phyloP scores from a whole-genome alignment of 257 asterid species.

The Knoxia roxburghii region DNA sequence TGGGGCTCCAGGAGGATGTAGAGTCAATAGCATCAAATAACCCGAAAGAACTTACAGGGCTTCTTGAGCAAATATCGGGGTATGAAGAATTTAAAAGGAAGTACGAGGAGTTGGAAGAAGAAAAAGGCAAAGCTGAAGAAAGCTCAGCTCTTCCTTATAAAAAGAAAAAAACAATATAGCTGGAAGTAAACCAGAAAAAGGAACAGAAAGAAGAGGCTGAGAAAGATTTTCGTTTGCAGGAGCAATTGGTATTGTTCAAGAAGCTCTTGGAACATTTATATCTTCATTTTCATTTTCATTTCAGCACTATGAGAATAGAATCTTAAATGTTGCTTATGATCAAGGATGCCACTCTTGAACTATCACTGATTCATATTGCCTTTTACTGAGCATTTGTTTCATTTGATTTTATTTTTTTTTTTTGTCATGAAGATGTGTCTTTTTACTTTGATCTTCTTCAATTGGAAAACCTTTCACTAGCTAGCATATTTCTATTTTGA shows the following conservation, averaged over 20 bases:
- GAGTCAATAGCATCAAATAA: conserved; percentile 97
- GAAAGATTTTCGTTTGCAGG: conserved; percentile 82
- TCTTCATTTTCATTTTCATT: neutral
- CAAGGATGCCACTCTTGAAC: neutral
- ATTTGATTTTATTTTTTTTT: no score
- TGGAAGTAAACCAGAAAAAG: conserved; percentile 90
- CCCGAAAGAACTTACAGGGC: conserved; percentile 81
- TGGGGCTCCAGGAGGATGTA: conserved; percentile 74
- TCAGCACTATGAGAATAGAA: neutral
- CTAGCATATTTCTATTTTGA: neutral
- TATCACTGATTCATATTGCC: neutral
- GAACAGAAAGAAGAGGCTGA: conserved; percentile 98
- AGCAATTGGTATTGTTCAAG: conserved; percentile 53
- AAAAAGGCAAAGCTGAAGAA: conserved; percentile 86
- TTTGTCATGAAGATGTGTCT: neutral
- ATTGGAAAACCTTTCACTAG: neutral
- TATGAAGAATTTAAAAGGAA: conserved; percentile 80
- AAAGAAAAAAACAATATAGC: conserved; percentile 71
- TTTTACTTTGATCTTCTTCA: neutral
- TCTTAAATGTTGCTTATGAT: neutral
- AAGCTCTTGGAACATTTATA: neutral
- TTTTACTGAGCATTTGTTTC: neutral
- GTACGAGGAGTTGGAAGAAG: conserved; percentile 80
- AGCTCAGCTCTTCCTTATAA: conserved; percentile 90
- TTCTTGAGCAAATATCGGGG: conserved; percentile 91